These are phyloP conservation scores for Rhododendron ovatum DNA, from an alignment of 148 eudicot genomes.

Conservation along the genomic window DNA sequence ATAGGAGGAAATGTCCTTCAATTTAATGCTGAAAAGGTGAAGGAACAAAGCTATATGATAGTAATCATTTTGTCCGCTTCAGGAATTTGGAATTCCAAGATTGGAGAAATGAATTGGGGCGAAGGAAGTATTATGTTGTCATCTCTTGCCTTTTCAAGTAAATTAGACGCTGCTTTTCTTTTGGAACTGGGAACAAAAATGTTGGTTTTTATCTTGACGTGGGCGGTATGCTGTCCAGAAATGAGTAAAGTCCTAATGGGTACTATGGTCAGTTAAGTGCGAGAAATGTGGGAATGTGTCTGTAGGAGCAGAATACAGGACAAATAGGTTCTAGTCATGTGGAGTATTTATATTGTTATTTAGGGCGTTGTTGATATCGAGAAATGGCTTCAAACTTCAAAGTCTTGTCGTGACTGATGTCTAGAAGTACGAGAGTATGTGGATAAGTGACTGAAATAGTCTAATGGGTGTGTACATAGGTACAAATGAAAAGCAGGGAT, in stretches of 20 bases:
- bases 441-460: background rate
- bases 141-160: background rate
- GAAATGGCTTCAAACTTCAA: background rate
- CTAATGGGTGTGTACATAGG: background rate
- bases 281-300: background rate
- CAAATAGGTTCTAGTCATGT: background rate
- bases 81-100: background rate
- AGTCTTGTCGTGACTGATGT: background rate
- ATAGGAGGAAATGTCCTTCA: background rate
- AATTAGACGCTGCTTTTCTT: background rate
- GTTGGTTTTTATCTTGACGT: background rate
- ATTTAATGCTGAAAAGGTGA: background rate
- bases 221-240: background rate
- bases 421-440: background rate
- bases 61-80: background rate
- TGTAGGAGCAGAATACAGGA: background rate
- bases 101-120: background rate
- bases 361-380: background rate
- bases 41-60: background rate
- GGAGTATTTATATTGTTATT: background rate
- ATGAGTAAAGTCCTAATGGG: background rate
- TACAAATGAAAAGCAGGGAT: background rate
- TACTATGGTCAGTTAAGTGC: background rate
- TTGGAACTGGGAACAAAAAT: background rate
- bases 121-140: background rate